Percentiles rank a stretch among this genome's conserved stretches.
phyloP scores from a whole-genome alignment of 1,284 basidiomycete genomes.

The Moesziomyces antarcticus region DNA sequence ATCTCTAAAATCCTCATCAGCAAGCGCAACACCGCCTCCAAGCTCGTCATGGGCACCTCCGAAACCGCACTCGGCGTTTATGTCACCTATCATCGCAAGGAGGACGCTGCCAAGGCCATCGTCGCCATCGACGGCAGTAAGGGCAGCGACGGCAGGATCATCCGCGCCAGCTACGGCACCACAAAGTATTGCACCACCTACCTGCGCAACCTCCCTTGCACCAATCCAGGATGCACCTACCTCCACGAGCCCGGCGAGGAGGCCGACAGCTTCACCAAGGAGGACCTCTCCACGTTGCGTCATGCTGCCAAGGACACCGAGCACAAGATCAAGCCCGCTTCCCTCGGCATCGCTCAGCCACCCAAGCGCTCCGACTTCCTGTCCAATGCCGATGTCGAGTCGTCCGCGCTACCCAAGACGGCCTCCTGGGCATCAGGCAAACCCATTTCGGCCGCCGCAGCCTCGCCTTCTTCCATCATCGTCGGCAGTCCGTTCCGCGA shows the following conservation, averaged over 20 bases:
- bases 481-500: conserved; percentile 54
- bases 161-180: conserved; percentile 94
- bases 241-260: conserved; percentile 98
- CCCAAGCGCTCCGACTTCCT: conserved; percentile 42
- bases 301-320: conserved; percentile 67
- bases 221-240: conserved; percentile 89
- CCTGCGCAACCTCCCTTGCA: conserved; percentile 85
- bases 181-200: conserved; percentile 99
- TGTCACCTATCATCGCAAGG: conserved; percentile 92
- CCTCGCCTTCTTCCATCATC: conserved; percentile 31
- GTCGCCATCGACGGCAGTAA: conserved; percentile 87
- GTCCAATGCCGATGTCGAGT: conserved; percentile 37
- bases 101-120: conserved; percentile 94
- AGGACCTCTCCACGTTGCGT: conserved; percentile 65
- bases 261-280: conserved; percentile 80
- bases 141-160: conserved; percentile 68
- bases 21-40: conserved; percentile 83
- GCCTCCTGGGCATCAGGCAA: conserved; percentile 66
- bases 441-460: conserved; percentile 27
- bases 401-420: conserved; percentile 65
- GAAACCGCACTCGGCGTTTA: conserved; percentile 88
- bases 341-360: conserved; percentile 45
- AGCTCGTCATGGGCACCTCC: conserved; percentile 70
- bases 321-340: conserved; percentile 63
- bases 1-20: conserved; percentile 94